phyloP scores from a whole-genome alignment of 1,139 yeast genomes.

The Kluyveromyces sp. region DNA sequence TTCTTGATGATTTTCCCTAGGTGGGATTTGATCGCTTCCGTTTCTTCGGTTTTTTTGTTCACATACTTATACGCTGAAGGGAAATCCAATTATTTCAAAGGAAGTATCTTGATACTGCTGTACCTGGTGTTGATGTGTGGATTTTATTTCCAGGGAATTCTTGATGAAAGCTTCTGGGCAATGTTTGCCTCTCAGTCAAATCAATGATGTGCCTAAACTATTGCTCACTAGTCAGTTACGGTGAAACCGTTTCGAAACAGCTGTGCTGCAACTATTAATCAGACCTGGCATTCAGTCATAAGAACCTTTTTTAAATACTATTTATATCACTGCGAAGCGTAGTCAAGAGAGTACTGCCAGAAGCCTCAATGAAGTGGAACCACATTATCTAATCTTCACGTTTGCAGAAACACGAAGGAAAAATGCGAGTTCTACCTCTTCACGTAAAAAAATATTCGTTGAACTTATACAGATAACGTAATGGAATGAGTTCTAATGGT shows the following conservation, averaged over 20 bases:
- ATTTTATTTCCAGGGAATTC: conserved; percentile 57
- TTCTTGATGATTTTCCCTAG: conserved; percentile 86
- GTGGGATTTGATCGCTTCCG: conserved; percentile 88
- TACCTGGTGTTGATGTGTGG: conserved; percentile 76
- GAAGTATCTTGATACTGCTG: conserved; percentile 75
- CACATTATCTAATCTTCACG: no score
- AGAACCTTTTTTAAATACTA: no score
- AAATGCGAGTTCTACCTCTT: neutral
- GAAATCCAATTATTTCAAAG: conserved; percentile 91
- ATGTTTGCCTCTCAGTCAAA: conserved; percentile 8
- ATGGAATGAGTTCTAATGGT: neutral
- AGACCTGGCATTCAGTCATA: neutral
- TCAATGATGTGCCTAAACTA: neutral
- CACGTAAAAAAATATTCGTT: neutral
- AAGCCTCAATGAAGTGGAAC: no score
- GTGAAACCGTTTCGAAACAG: neutral
- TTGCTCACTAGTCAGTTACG: neutral
- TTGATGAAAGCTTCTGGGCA: conserved; percentile 19
- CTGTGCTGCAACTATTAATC: no score
- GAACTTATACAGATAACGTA: neutral
- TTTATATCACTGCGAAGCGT: no score
- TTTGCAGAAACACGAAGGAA: no score
- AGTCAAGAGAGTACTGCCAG: no score
- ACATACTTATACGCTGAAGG: conserved; percentile 96
- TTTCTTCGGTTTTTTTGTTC: conserved; percentile 80